Evolutionary conservation across 805 yeast genomes (phyloP).

Genomic region (Candida arabinofermentans): DNA sequence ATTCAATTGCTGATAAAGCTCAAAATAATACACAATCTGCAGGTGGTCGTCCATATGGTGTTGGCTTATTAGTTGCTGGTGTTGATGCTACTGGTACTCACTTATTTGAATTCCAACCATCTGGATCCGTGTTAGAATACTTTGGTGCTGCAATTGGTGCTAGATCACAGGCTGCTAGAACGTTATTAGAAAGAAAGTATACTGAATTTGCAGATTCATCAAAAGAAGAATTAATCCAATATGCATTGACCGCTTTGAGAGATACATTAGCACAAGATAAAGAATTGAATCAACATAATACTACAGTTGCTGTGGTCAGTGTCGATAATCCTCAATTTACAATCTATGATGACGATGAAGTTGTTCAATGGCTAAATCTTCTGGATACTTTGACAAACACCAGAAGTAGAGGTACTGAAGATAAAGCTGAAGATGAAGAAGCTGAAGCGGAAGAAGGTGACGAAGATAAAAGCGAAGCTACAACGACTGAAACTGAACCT

Average conservation of each 20-base stretch:
- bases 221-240: slow-evolving; percentile 72
- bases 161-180: slow-evolving; percentile 96
- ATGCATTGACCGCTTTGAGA: slow-evolving; percentile 85
- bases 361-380: slow-evolving; percentile 75
- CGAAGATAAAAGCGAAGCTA: slow-evolving; percentile 20
- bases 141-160: slow-evolving; percentile 97
- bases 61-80: slow-evolving; percentile 87
- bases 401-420: slow-evolving; percentile 41
- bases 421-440: slow-evolving; percentile 26
- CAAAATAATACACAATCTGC: slow-evolving; percentile 94
- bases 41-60: slow-evolving; percentile 98
- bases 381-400: slow-evolving; percentile 63
- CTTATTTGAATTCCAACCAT: slow-evolving; percentile 90
- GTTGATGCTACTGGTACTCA: slow-evolving; percentile 94
- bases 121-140: slow-evolving; percentile 89
- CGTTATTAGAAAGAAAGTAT: slow-evolving; percentile 85
- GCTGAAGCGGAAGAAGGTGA: slow-evolving; percentile 24
- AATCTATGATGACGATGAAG: slow-evolving; percentile 82
- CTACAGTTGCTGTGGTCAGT: slow-evolving; percentile 93
- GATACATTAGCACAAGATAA: slow-evolving; percentile 94
- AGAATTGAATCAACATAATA: slow-evolving; percentile 77
- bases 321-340: slow-evolving; percentile 62
- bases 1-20: slow-evolving; percentile 90
- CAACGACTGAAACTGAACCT: slow-evolving; percentile 14
- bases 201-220: slow-evolving; percentile 59